Evolutionary conservation across 495 filamentous ascomycete genomes (phyloP), one percentile per base, ranked within the genome.

Genomic region (Penicillium pulvis): DNA sequence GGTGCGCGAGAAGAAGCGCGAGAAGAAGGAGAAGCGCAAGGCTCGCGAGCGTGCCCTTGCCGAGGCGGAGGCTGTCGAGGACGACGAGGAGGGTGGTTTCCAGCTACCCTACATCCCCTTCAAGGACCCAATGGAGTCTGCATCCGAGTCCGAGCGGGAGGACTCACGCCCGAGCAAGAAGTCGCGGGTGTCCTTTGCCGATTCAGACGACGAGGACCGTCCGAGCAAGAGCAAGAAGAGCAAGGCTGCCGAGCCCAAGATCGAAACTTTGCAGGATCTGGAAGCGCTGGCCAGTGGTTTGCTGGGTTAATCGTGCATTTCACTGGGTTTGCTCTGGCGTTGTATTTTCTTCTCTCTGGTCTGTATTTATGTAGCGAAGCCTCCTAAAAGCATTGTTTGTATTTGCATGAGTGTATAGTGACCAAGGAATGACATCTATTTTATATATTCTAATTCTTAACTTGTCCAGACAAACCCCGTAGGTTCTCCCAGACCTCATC

Each of bases 1-100:
- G 7, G 92, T 80, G 35, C 93, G 87, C 75, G 79, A 88, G 69
- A 93, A 93, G 80, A 84, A 82, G 68, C 85, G 83, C 67, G 91
- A 91, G 78, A 97, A 92, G 85, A 86, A 86, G 70, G 89, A 91
- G 75, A 93, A 90, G 82, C 82, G 84, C 68, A 95, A 90, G 79
- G 85, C 83, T 14, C 81, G 89, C 67, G 92, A 96, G 75, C 74
- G 78, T 57, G 76, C 75, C 33, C 58, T 73, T 49, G 76, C 81
- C 31, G 79, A 79, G 28, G 75, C 69, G 44, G 79, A 75, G 51
- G 77, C 73, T 14, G 20, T 2, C 20, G 77, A 71, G 11, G 74
- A 68, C 28, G 77, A 74, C 26, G 58, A 45, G 10, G 39, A 41
- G 39, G 74, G 65, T 53, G 82, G 79, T 60, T 72, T 80, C 39